These are phyloP conservation scores for Trichoderma simmonsii DNA, from an alignment of 2,329 filamentous ascomycete species.

Conservation along the genomic window DNA sequence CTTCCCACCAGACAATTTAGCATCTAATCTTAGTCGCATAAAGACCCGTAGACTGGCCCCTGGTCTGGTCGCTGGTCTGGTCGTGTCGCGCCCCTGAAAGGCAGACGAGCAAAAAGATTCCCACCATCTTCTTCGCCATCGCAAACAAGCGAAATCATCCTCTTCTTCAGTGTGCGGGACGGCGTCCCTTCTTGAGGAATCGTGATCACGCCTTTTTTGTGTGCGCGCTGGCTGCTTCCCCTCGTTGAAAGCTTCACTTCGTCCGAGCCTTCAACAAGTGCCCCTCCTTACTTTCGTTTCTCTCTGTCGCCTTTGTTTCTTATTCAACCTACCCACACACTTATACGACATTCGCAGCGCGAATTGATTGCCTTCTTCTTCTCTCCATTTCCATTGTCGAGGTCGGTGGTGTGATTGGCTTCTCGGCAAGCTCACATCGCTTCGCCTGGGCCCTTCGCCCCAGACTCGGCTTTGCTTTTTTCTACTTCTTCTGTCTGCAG, in stretches of 20 bases:
- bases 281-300: conserved; percentile 11
- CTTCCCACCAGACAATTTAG: conserved; percentile 11
- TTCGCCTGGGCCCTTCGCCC: background rate
- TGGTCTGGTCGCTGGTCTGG: conserved; percentile 13
- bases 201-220: conserved; percentile 4
- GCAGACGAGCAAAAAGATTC: conserved; percentile 13
- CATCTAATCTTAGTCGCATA: conserved; percentile 19
- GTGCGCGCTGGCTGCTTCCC: conserved; percentile 12
- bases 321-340: background rate
- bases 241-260: conserved; percentile 2
- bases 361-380: conserved; percentile 6
- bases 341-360: conserved; percentile 14
- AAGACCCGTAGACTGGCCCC: conserved; percentile 14
- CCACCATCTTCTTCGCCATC: conserved; percentile 11
- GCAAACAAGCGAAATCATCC: conserved; percentile 14
- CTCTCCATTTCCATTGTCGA: background rate
- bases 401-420: background rate
- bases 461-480: conserved; percentile 8
- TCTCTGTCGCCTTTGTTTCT: conserved; percentile 17
- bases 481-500: background rate
- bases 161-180: conserved; percentile 11
- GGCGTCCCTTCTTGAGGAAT: conserved; percentile 6
- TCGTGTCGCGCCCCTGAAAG: conserved; percentile 13
- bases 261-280: conserved; percentile 1
- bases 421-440: conserved; percentile 3